Evolutionary conservation across 2,329 filamentous ascomycete genomes (phyloP), one percentile per base, ranked within the genome.

Genomic region (Colletotrichum sp.): DNA sequence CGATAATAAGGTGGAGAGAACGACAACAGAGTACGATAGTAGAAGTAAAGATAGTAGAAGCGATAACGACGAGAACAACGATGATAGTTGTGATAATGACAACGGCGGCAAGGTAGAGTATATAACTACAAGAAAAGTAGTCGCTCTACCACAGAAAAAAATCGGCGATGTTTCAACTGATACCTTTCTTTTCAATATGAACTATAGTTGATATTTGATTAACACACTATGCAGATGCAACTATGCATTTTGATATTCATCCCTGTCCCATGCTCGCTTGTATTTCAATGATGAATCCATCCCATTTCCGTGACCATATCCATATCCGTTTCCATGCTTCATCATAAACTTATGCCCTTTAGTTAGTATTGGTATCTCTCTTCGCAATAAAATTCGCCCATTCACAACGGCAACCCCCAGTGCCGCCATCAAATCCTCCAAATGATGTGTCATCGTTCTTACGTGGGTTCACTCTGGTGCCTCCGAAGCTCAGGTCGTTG

Each of bases 391-490:
- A 92, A 76, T 93, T 93, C 72, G 87, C 86, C 90, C 91, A 93
- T 79, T 89, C 85, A 81, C 92, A 93, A 82, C 85, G 87, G 80
- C 92, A 93, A 2, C 92, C 92, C 18, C 92, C 91, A 1, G 87
- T 89, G 49, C 92, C 92, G 26, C 92, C 92, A 81, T 94, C 92
- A 78, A 90, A 89, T 1, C 92, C 92, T 3, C 92, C 92, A 73
- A 90, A 85, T 30, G 85, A 87, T 13, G 83, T 79, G 76, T 92
- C 85, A 1, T 82, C 83, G 26, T 84, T 82, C 3, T 83, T 85
- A 12, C 87, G 84, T 13, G 85, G 85, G 80, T 93, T 93, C 71
- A 93, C 84, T 77, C 89, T 82, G 8, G 84, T 85, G 4, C 91
- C 91, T 5, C 87, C 89, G 62, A 87, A 88, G 1, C 81, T 85